Evolutionary conservation across 1,284 basidiomycete species (phyloP).

Genomic region (Rhodotorula sp.): DNA sequence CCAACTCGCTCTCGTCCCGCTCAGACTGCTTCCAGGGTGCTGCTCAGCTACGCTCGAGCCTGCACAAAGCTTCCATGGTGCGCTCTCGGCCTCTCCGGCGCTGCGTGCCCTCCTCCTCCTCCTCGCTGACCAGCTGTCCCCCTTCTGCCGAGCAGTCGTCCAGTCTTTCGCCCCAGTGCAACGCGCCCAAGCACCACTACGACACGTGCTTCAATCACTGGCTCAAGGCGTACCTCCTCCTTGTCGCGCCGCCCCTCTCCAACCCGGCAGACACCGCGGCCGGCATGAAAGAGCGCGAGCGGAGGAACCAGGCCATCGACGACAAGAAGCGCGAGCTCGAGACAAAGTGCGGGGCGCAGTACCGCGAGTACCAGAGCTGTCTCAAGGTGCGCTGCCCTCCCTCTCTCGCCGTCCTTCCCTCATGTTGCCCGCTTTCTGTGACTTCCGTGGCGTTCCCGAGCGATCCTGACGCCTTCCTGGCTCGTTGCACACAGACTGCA

Average conservation of each 20-base stretch:
- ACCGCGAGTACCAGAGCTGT: slow-evolving; percentile 75
- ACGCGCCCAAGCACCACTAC: slow-evolving; percentile 82
- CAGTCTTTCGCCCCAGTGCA: slow-evolving; percentile 59
- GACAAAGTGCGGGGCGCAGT: slow-evolving; percentile 73
- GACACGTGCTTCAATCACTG: slow-evolving; percentile 94
- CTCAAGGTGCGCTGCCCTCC: slow-evolving; percentile 62
- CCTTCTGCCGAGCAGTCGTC: slow-evolving; percentile 20
- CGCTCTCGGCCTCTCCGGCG: not conserved
- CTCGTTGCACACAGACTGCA: slow-evolving; percentile 62
- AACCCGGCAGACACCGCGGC: slow-evolving; percentile 44
- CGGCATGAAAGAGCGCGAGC: slow-evolving; percentile 49
- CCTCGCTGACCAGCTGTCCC: not conserved
- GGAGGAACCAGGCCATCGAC: slow-evolving; percentile 54
- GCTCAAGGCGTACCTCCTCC: slow-evolving; percentile 83
- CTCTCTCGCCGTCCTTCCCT: not conserved
- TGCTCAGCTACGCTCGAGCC: no score
- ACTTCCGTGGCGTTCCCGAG: not conserved
- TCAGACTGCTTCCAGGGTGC: not conserved
- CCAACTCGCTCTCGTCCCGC: not conserved
- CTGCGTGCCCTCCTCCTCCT: not conserved
- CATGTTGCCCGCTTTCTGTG: slow-evolving; percentile 9
- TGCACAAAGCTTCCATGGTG: not conserved
- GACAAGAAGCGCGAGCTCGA: slow-evolving; percentile 74
- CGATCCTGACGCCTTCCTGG: not conserved
- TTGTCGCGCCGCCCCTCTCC: slow-evolving; percentile 28